Evolutionary conservation across 768 basidiomycete species (phyloP), one percentile per base, ranked within the genome.

Genomic region (Tricholoma saponaceum): DNA sequence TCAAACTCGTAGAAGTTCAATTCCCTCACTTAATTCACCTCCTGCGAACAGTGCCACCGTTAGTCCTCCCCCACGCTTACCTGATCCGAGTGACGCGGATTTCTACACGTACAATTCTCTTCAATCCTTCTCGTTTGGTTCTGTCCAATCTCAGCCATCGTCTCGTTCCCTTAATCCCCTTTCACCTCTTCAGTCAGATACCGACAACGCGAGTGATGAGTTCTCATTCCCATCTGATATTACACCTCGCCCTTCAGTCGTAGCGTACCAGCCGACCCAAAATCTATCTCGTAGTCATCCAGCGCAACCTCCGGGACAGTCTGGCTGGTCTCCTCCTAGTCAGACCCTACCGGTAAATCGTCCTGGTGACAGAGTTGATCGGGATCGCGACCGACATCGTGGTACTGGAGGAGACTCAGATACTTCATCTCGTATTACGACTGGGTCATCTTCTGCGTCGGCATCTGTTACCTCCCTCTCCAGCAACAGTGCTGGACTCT

Each of bases 221-320:
- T 58, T 66, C 41, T 63, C 62, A 22, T 60, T 61, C 28, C 66
- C 64, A 20, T 69, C 73, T 33, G 80, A 83, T 65, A 76, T 77
- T 32, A 83, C 81, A 5, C 81, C 81, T 49, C 74, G 81, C 22
- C 80, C 79, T 3, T 82, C 80, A 33, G 73, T 83, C 33, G 73
- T 75, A 41, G 67, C 67, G n/a, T 64, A 69, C 54, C 56, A 57
- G 33, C 64, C 35, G 58, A 56, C 54, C 28, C 62, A 52, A 5
- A 13, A 62, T 52, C 62, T 64, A 30, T 59, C 65, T 54, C 69
- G 66, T 62, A 69, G 65, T 68, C 68, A 70, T 71, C 64, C 71
- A 64, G 64, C 70, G 66, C 73, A 71, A 59, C 60, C 61, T 53
- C 55, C 61, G 56, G 46, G 57, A 61, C 23, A 58, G 35, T 58